Evolutionary conservation across 2,329 filamentous ascomycete species (phyloP).

Genomic region (Colletotrichum scovillei): DNA sequence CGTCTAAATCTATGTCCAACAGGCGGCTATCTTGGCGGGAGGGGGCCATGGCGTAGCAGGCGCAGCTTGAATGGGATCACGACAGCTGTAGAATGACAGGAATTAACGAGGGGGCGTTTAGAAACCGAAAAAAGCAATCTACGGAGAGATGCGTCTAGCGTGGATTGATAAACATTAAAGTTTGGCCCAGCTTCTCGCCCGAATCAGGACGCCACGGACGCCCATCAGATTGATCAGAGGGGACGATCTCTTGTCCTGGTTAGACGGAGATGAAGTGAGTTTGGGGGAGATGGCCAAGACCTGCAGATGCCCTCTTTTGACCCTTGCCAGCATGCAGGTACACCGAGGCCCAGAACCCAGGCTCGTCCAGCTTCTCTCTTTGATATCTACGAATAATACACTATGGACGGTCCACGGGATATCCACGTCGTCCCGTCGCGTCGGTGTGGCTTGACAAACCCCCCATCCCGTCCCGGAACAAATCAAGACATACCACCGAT

Average conservation of each 20-base stretch:
- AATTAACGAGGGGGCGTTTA: background rate
- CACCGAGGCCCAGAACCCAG: background rate
- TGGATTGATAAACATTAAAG: constrained; percentile 1
- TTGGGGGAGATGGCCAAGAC: constrained; percentile 19
- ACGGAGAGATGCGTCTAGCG: background rate
- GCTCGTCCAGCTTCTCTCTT: background rate
- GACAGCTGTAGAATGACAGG: background rate
- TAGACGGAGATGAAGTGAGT: constrained; percentile 26
- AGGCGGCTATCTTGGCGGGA: constrained; percentile 16
- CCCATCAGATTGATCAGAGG: background rate
- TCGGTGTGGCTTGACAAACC: constrained; percentile 15
- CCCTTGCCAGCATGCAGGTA: constrained; percentile 5
- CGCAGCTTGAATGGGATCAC: no score
- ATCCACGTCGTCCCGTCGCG: background rate
- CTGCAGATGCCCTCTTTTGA: constrained; percentile 5
- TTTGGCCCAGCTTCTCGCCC: background rate
- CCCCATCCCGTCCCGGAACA: background rate
- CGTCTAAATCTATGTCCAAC: background rate
- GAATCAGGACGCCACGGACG: background rate
- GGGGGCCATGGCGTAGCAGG: background rate
- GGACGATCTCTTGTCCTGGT: background rate
- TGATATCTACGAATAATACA: background rate
- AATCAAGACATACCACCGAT: constrained; percentile 2
- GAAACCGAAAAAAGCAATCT: constrained; percentile 6
- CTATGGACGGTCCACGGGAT: background rate